Conservation (phyloP, 176 grass and related monocot species). For the Oryza meridionalis region DNA sequence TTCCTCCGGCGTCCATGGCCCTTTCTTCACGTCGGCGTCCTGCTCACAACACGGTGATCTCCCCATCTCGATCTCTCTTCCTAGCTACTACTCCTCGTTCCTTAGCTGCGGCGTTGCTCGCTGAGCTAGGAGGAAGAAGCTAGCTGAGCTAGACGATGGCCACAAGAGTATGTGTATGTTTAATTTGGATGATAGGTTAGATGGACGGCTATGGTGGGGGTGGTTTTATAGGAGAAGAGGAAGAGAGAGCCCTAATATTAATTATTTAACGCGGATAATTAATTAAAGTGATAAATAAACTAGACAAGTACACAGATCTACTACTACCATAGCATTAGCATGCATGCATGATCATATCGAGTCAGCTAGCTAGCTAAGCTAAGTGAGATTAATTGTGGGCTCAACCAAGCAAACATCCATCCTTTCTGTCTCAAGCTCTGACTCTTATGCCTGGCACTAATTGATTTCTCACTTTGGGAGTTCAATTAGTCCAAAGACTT, state of each 20-base stretch:
- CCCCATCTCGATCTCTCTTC: slow-evolving; percentile 45
- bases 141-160: neutral
- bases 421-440: no score
- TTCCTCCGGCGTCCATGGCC: slow-evolving; percentile 82
- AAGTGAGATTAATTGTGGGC: neutral
- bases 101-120: neutral
- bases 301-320: neutral
- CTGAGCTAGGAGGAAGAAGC: neutral
- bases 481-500: neutral
- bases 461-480: neutral
- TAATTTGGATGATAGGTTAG: neutral
- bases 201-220: neutral
- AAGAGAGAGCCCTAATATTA: no score
- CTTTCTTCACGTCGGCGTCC: slow-evolving; percentile 77
- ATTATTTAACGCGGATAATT: no score
- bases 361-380: no score
- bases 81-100: no score
- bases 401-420: no score
- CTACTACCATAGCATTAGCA: neutral
- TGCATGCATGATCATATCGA: neutral
- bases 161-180: no score
- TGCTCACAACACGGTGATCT: slow-evolving; percentile 83
- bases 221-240: slow-evolving; percentile 2
- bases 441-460: neutral
- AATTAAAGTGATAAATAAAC: no score